Base-by-base conservation (phyloP, 495 filamentous ascomycete genomes). In the Cercophora samala region DNA sequence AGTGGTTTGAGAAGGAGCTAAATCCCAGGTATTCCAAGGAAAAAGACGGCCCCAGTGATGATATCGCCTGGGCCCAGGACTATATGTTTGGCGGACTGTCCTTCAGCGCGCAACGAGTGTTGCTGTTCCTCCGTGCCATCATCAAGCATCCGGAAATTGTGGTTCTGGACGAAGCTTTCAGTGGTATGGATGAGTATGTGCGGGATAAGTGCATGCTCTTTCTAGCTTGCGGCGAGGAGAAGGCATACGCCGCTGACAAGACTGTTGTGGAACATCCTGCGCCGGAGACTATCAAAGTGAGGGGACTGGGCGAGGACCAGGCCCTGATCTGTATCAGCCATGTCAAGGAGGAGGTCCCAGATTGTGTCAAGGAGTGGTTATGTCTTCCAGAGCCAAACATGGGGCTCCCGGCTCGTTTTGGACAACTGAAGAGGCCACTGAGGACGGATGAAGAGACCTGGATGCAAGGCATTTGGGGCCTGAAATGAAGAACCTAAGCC, bases 81-180 rank as follows among this genome's bases (percentile, higher is more conserved):
- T 77, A 88, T 63, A 75, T 78, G 42, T 97, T 97, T 75, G 89
- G 90, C 26, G 86, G 91, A 64, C 80, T 93, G 1, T 85, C 86
- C 21, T 90, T 92, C 71, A 88, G 87, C 5, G 87, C 92, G 0
- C 95, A 99, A 76, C 88, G 93, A 23, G 82, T 97, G 6, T 83
- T 90, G 11, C 85, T 99, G 2, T 95, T 98, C 76, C 79, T 98
- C 26, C 87, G 96, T 6, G 91, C 94, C 18, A 79, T 96, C 42
- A 85, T 95, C 69, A 90, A 93, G 68, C 85, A 85, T 63, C 92
- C 93, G 0, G 94, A 97, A 66, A 85, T 99, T 55, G 83, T 98
- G 32, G 90, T 99, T 51, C 85, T 98, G 2, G 95, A 98, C 71
- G 95, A 99, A 77, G 88, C 95, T 0, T 96, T 97, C 71, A 92